Conservation (phyloP, 2,329 filamentous ascomycete species). For the Fusarium denticulatum region DNA sequence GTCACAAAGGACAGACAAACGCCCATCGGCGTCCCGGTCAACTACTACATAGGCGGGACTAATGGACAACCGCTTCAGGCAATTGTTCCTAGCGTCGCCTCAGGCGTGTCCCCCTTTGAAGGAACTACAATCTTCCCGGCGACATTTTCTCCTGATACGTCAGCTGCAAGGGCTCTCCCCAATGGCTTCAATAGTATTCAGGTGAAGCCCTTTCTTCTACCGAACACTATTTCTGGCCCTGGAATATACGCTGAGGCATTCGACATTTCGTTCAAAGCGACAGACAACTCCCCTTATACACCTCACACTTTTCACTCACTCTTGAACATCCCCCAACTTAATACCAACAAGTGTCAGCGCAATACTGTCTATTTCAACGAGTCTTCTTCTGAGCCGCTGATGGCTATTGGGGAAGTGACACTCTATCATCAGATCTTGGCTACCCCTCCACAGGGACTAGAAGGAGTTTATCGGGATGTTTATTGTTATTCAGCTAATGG, state of each 20-base stretch:
- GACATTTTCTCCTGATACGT: background rate
- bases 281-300: background rate
- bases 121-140: constrained; percentile 10
- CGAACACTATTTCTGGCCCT: constrained; percentile 8
- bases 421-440: constrained; percentile 10
- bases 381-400: background rate
- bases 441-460: background rate
- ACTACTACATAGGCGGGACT: constrained; percentile 9
- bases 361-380: constrained; percentile 21
- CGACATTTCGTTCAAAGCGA: background rate
- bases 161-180: background rate
- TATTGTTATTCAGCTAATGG: constrained; percentile 19
- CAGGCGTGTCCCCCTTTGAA: constrained; percentile 4
- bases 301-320: constrained; percentile 13
- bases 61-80: background rate
- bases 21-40: background rate
- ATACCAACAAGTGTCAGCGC: constrained; percentile 11
- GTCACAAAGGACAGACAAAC: constrained; percentile 8
- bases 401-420: constrained; percentile 8
- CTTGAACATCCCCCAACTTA: constrained; percentile 8
- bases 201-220: constrained; percentile 8
- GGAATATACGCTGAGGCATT: constrained; percentile 18
- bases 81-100: constrained; percentile 2
- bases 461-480: constrained; percentile 3
- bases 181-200: constrained; percentile 3